Percentiles rank a stretch among this genome's conserved stretches.
phyloP scores from a whole-genome alignment of 495 filamentous ascomycete genomes.

The Tuber melanosporum region DNA sequence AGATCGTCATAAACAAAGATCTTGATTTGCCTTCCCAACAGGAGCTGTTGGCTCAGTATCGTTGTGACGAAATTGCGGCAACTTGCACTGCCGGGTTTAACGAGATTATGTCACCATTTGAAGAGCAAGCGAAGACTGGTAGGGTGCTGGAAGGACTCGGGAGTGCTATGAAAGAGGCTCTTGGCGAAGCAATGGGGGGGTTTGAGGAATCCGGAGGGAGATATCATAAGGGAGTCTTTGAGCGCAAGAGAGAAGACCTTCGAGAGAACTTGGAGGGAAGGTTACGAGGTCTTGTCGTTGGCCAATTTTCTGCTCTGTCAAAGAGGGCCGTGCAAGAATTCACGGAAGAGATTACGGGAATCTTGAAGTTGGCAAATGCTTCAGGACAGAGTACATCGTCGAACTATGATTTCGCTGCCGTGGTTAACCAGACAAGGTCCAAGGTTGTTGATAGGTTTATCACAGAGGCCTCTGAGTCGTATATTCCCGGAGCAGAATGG shows the following conservation, averaged over 20 bases:
- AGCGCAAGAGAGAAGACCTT: slow-evolving; percentile 74
- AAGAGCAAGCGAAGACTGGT: slow-evolving; percentile 73
- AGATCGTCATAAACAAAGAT: slow-evolving; percentile 98
- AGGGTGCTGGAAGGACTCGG: slow-evolving; percentile 74
- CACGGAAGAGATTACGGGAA: slow-evolving; percentile 66
- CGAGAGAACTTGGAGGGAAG: slow-evolving; percentile 77
- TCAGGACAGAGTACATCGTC: slow-evolving; percentile 88
- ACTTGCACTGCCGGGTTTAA: slow-evolving; percentile 56
- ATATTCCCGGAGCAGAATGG: slow-evolving; percentile 56
- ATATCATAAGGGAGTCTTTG: slow-evolving; percentile 93
- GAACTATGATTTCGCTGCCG: slow-evolving; percentile 93
- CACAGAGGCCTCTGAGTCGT: slow-evolving; percentile 62
- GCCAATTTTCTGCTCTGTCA: slow-evolving; percentile 77
- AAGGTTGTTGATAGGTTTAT: slow-evolving; percentile 68
- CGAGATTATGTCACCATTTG: slow-evolving; percentile 69
- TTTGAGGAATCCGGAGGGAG: slow-evolving; percentile 87
- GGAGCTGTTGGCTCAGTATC: slow-evolving; percentile 91
- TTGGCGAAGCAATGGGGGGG: slow-evolving; percentile 65
- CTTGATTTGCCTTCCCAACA: slow-evolving; percentile 95
- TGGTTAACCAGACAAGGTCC: slow-evolving; percentile 75
- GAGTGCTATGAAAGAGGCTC: slow-evolving; percentile 61
- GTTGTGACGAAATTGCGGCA: slow-evolving; percentile 88
- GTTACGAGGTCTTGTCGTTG: slow-evolving; percentile 78
- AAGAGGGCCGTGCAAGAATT: slow-evolving; percentile 84
- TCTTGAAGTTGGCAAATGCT: slow-evolving; percentile 45